Percentiles rank a stretch among this genome's conserved stretches.
These are phyloP conservation scores for Wickerhamiella hasegawae DNA, from an alignment of 805 yeast species.

Conservation along the genomic window DNA sequence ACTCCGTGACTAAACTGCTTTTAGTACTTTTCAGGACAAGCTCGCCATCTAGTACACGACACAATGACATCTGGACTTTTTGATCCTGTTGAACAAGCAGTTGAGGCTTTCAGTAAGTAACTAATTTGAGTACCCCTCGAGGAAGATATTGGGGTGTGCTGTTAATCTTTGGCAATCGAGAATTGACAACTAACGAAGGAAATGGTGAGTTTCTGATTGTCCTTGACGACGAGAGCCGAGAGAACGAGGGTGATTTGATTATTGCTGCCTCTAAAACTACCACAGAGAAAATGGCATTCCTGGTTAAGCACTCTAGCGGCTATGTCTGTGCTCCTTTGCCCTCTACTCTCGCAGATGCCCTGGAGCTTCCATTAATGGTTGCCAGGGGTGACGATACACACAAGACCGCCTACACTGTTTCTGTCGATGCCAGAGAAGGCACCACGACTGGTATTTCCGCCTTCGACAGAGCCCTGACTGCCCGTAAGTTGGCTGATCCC, in stretches of 20 bases:
- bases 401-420: constrained; percentile 92
- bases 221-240: constrained; percentile 94
- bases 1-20: not conserved
- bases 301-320: constrained; percentile 62
- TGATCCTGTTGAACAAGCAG: constrained; percentile 49
- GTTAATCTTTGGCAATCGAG: too few species aligned
- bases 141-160: too few species aligned
- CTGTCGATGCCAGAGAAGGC: constrained; percentile 72
- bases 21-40: too few species aligned
- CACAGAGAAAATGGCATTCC: constrained; percentile 80
- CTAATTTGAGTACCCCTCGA: too few species aligned
- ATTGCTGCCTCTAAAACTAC: constrained; percentile 77
- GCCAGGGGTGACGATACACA: constrained; percentile 60
- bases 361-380: constrained; percentile 69
- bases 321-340: constrained; percentile 86
- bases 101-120: constrained; percentile 53
- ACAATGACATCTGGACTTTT: constrained; percentile 19
- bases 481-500: constrained; percentile 50
- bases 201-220: constrained; percentile 79
- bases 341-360: constrained; percentile 57
- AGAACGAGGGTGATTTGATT: constrained; percentile 93
- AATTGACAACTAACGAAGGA: too few species aligned
- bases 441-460: constrained; percentile 97
- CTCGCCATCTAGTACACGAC: too few species aligned
- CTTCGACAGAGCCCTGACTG: constrained; percentile 79